These are phyloP conservation scores for Ilyonectria robusta DNA, from an alignment of 2,329 filamentous ascomycete species.

Conservation along the genomic window DNA sequence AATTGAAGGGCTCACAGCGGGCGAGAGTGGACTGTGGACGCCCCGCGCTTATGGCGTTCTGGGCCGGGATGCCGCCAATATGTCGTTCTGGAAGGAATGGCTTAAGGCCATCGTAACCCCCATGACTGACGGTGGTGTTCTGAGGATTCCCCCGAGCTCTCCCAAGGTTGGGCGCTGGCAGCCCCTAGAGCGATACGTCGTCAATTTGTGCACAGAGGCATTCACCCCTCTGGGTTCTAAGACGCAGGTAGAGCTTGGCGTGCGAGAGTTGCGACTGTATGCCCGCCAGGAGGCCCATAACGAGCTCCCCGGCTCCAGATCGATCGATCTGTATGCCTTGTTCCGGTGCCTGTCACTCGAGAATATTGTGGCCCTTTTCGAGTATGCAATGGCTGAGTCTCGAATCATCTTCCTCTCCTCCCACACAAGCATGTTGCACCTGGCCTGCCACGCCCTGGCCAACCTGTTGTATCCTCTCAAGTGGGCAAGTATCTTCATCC, in stretches of 20 bases:
- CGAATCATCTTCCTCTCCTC: conserved; percentile 97
- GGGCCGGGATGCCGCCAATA: conserved; percentile 85
- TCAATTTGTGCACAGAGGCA: conserved; percentile 96
- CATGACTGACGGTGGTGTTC: conserved; percentile 89
- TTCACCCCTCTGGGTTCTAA: conserved; percentile 93
- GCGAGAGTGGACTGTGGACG: conserved; percentile 96
- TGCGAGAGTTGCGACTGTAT: conserved; percentile 91
- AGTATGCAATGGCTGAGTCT: conserved; percentile 93
- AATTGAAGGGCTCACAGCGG: conserved; percentile 95
- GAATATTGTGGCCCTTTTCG: conserved; percentile 92
- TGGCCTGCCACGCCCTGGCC: conserved; percentile 89
- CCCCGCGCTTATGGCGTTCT: conserved; percentile 94
- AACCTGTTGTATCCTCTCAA: conserved; percentile 91
- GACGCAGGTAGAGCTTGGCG: conserved; percentile 92
- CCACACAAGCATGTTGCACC: conserved; percentile 95
- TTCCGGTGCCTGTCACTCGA: conserved; percentile 92
- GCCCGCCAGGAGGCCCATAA: conserved; percentile 93
- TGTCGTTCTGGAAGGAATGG: conserved; percentile 99
- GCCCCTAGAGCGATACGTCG: conserved; percentile 94
- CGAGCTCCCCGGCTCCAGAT: conserved; percentile 92
- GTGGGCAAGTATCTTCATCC: conserved; percentile 96
- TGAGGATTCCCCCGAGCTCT: conserved; percentile 89
- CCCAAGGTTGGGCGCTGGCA: conserved; percentile 95
- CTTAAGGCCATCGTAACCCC: conserved; percentile 92
- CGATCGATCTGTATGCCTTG: conserved; percentile 91